phyloP scores from a whole-genome alignment of 2,329 filamentous ascomycete species.

The Ophiostoma populinum region DNA sequence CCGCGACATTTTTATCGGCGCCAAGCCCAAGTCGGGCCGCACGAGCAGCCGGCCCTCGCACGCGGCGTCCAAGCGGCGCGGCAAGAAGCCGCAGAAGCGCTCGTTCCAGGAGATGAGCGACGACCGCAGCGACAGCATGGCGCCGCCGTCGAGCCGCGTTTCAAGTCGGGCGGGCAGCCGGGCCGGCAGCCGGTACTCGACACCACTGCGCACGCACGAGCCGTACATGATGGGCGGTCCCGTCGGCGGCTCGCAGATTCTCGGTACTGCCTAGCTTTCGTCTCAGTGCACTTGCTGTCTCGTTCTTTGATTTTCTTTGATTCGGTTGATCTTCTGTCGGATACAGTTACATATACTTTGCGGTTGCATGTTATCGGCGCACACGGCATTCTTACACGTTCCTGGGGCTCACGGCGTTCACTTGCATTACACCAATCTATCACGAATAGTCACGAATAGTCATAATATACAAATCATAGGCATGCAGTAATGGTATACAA shows the following conservation, averaged over 20 bases:
- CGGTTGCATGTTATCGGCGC: not conserved
- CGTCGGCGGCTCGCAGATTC: no score
- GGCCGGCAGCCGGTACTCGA: constrained; percentile 2
- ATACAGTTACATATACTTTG: no score
- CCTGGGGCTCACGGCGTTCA: no score
- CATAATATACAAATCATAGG: not conserved
- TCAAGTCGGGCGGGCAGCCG: no score
- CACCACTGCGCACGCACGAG: not conserved
- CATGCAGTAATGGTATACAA: not conserved
- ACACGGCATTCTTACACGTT: no score
- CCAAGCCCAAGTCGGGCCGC: not conserved
- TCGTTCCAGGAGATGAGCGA: constrained; percentile 6
- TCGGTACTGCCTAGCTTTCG: no score
- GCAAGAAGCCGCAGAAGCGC: constrained; percentile 5
- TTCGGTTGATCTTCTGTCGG: no score
- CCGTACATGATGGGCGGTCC: constrained; percentile 1
- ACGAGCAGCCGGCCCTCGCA: constrained; percentile 1
- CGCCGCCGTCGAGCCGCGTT: constrained; percentile 3
- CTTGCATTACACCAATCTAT: not conserved
- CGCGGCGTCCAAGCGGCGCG: not conserved
- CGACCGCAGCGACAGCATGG: constrained; percentile 4
- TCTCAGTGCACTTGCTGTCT: no score
- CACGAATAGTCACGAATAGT: not conserved
- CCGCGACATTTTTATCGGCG: constrained; percentile 8
- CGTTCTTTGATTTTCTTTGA: no score